Base-by-base conservation (phyloP, 106 monocot species). In the Apostasia ramifera region DNA sequence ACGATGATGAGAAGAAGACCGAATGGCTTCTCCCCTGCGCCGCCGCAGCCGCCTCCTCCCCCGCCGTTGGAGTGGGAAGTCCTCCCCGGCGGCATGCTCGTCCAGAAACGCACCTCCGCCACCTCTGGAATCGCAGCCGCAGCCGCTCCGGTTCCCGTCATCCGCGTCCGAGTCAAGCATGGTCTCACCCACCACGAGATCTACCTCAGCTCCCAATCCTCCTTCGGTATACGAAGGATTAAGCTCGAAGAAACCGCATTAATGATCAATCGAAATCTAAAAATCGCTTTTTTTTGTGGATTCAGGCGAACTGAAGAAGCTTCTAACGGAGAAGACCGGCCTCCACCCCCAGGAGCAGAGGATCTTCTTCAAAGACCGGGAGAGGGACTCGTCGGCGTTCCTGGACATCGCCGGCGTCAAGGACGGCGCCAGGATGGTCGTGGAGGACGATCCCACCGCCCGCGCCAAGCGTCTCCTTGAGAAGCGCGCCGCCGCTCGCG, bases 291-390 rank as follows among this genome's bases (percentile, higher is more conserved):
- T 61, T 26, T 11, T 10, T 10, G 40, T 43, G 9, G 41, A 42
- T 50, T n/a, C 73, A 73, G 73, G 63, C 14, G 73, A 73, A 8
- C 12, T 65, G 78, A 94, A 94, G 83, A 94, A 94, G 81, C 39
- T 83, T 68, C 55, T 94, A 63, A 57, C 81, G 66, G 87, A 55
- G 63, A 13, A 63, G 73, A 90, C 82, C n/a, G 94, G 94, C 37
- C 61, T 94, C 3, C 87, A 90, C 66, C 87, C 80, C 48, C 69
- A 59, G 69, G 94, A 94, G 59, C 87, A 85, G 87, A 94, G 87
- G 75, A 40, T 94, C 6, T 58, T 87, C 15, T 90, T 48, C 74
- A 94, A 90, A 72, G 83, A 89, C 59, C 87, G 79, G 80, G 94
- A 87, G 73, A 73, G 82, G 72, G 87, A 81, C 14, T 79, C 87